phyloP scores from a whole-genome alignment of 2,329 filamentous ascomycete species.

The Emericellopsis atlantica region DNA sequence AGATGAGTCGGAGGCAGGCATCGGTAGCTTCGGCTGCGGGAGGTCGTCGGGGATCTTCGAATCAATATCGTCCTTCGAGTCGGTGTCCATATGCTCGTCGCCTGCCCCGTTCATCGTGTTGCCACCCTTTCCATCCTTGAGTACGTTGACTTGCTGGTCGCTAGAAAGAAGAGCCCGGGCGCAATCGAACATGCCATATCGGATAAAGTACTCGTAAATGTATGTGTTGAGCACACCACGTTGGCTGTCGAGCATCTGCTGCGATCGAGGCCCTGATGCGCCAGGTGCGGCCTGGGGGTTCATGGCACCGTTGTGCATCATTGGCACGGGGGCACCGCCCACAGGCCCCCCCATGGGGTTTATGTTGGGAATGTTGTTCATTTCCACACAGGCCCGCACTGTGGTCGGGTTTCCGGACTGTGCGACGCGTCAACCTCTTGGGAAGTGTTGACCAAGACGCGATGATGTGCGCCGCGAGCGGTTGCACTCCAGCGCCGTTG shows the following conservation, averaged over 20 bases:
- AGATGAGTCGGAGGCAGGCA: conserved; percentile 54
- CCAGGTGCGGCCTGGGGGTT: conserved; percentile 19
- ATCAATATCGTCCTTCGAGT: conserved; percentile 66
- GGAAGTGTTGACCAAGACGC: no score
- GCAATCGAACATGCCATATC: conserved; percentile 71
- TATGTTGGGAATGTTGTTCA: conserved; percentile 51
- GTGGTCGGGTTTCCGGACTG: no score
- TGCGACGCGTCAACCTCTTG: no score
- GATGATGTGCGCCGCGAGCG: no score
- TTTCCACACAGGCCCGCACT: no score
- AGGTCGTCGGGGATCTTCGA: conserved; percentile 68
- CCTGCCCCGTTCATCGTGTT: conserved; percentile 57
- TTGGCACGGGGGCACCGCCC: conserved; percentile 45
- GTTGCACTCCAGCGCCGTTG: no score
- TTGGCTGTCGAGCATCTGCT: conserved; percentile 30
- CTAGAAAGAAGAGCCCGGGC: conserved; percentile 61
- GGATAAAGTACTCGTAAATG: conserved; percentile 86
- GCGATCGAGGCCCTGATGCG: conserved; percentile 15
- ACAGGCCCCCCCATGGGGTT: conserved; percentile 56
- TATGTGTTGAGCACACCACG: conserved; percentile 65
- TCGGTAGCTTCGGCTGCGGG: conserved; percentile 58
- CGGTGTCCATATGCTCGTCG: conserved; percentile 71
- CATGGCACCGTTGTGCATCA: conserved; percentile 49
- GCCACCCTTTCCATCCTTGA: conserved; percentile 56
- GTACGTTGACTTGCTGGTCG: conserved; percentile 53